These are phyloP conservation scores for Schizosaccharomyces octosporus DNA, from an alignment of 805 yeast genomes.

Conservation along the genomic window DNA sequence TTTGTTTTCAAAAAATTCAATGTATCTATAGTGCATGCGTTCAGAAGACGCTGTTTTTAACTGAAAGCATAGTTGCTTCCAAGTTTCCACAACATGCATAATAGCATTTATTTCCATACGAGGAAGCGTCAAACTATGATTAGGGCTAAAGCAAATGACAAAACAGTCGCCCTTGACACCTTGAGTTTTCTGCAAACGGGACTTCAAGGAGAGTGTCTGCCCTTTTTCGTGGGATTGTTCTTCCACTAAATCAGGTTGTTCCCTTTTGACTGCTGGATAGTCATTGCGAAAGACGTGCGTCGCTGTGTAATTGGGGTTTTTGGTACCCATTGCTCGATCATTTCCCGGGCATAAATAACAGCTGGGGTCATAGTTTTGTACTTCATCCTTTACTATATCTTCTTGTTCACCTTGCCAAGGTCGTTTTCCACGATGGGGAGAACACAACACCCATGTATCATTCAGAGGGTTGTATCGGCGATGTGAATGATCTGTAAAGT, in stretches of 20 bases:
- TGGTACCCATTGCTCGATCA: constrained; percentile 33
- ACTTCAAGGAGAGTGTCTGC: constrained; percentile 6
- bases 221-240: constrained; percentile 3
- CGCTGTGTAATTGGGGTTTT: constrained; percentile 29
- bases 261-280: constrained; percentile 40
- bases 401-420: constrained; percentile 68
- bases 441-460: constrained; percentile 43
- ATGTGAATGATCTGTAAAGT: constrained; percentile 21
- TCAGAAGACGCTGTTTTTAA: constrained; percentile 18
- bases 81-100: constrained; percentile 27
- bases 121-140: constrained; percentile 28
- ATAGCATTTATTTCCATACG: constrained; percentile 27
- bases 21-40: constrained; percentile 22
- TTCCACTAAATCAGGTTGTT: constrained; percentile 23
- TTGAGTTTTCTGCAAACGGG: constrained; percentile 24
- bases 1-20: constrained; percentile 56
- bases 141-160: constrained; percentile 50
- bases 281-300: constrained; percentile 46
- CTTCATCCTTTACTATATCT: constrained; percentile 17
- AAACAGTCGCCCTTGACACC: constrained; percentile 44
- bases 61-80: constrained; percentile 29
- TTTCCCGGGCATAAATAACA: constrained; percentile 59
- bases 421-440: constrained; percentile 54
- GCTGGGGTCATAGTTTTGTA: constrained; percentile 34
- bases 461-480: constrained; percentile 46